Base-by-base conservation (phyloP, 148 eudicot species). In the Dysphania ambrosioides region DNA sequence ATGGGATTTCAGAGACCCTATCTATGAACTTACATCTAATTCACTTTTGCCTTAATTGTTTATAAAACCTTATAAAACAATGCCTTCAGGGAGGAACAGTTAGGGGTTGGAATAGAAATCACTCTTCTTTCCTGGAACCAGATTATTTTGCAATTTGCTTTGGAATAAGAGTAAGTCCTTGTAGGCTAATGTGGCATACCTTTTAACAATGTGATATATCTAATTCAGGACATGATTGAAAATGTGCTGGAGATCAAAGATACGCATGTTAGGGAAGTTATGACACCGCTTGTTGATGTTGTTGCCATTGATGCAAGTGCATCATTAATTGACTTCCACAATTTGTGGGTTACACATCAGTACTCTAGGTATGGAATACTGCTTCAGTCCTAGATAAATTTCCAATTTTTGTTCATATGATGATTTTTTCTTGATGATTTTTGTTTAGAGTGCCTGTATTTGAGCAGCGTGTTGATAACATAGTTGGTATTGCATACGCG, bases 221-320 rank as follows among this genome's bases (percentile, higher is more conserved):
- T 72, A 77, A 84, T 74, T 60, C 88, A 94, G 98, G 97, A 95
- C 85, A 95, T 95, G 98, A 95, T 95, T 81, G 98, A 95, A 78
- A 95, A 95, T 87, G 97, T 95, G 73, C 78, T 95, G 76, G 98
- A 95, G 85, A 92, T 95, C 73, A 95, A 95, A 88, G 98, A 95
- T 70, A 95, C 98, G 15, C 92, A 89, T 73, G 98, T 95, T 71
- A 84, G 98, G 72, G 98, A 95, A 87, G 98, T 95, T 80, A 95
- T 95, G 98, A 92, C 98, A 49, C 98, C 98, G 69, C 93, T 95
- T 72, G 93, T 95, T 74, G 98, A 95, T 79, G 98, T 95, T 85
- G 93, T 95, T 76, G 98, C 98, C 73, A 95, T 88, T 81, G 98
- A 95, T 84, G 86, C 92, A 47, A 84, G 97, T 85, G 93, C 97